Base-by-base conservation (phyloP, 495 filamentous ascomycete species). In the Xylaria longipes region DNA sequence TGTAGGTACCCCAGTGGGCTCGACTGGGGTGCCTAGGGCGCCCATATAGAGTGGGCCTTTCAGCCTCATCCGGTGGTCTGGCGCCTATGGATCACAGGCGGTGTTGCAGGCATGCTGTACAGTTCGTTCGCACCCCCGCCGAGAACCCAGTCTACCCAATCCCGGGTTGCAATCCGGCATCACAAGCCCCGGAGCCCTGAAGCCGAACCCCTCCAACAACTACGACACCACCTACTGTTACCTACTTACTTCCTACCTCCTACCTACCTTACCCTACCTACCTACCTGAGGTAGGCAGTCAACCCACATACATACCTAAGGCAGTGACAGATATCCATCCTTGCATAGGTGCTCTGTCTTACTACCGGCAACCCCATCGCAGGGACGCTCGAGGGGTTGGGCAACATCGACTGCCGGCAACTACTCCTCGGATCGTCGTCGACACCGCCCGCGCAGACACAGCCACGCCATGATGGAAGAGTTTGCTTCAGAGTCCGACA, bases 401-500 rank as follows among this genome's bases (percentile, higher is more conserved):
- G 37, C 35, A 63, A 27, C 37, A 63, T 63, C 60, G 60, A 63
- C 35, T 12, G 22, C 37, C 52, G 9, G 46, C 46, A 3, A n/a
- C 33, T 41, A 17, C 22, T 56, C 41, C 41, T 68, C 31, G 35
- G 11, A 48, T 27, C 54, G 37, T 50, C 45, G 54, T 64, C 54
- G 37, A n/a, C 46, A 31, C 35, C 58, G 57, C 45, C n/a, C 27
- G 20, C 58, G 12, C 45, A 15, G 33, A n/a, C 65, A 14, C 41
- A 8, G 35, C 62, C 52, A 58, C 71, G 48, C 35, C 29, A 78
- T 77, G 73, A 89, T 99, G 96, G 96, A 98, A 79, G 96, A 98
- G 81, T 98, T 95, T 80, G 95, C 91, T 72, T 97, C 94, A 76
- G 96, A 99, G 80, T 97, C 97, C 17, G 96, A 99, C 79, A 97